Conservation (phyloP, 805 yeast genomes). For the Metschnikowia similis region DNA sequence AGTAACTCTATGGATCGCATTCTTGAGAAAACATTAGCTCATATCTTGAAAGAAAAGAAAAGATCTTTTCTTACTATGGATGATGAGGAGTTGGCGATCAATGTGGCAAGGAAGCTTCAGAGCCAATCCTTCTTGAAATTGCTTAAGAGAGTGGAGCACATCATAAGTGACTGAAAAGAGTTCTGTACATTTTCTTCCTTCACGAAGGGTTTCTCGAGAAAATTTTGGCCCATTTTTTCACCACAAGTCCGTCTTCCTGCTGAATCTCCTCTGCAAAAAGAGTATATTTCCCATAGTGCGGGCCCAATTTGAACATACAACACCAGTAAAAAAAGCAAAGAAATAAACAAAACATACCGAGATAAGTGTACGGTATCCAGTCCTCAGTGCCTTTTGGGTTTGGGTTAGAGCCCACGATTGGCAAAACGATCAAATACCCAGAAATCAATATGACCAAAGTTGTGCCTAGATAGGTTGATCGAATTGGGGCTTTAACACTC, state of each 20-base stretch:
- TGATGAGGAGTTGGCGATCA: slow-evolving; percentile 14
- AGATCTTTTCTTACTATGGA: slow-evolving; percentile 4
- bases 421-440: slow-evolving; percentile 48
- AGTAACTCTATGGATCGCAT: slow-evolving; percentile 3
- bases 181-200: background rate
- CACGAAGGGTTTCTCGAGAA: slow-evolving; percentile 2
- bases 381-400: slow-evolving; percentile 39
- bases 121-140: slow-evolving; percentile 11
- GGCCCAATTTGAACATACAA: slow-evolving; percentile 45
- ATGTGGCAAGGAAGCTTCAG: slow-evolving; percentile 11
- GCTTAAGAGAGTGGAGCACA: slow-evolving; percentile 13
- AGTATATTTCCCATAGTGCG: slow-evolving; percentile 43
- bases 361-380: slow-evolving; percentile 49
- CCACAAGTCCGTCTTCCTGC: slow-evolving; percentile 54
- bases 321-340: slow-evolving; percentile 54
- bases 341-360: slow-evolving; percentile 39
- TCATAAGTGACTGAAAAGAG: slow-evolving; percentile 4
- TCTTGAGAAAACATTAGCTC: slow-evolving; percentile 5
- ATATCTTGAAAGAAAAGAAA: slow-evolving; percentile 6
- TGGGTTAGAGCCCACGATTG: slow-evolving; percentile 34
- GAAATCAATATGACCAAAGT: slow-evolving; percentile 43
- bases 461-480: slow-evolving; percentile 49
- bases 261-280: slow-evolving; percentile 37
- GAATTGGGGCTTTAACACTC: slow-evolving; percentile 45
- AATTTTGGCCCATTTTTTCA: slow-evolving; percentile 53